These are phyloP conservation scores for Mortierella sp. DNA, from an alignment of 371 early-diverging fungal genomes.

Conservation along the genomic window DNA sequence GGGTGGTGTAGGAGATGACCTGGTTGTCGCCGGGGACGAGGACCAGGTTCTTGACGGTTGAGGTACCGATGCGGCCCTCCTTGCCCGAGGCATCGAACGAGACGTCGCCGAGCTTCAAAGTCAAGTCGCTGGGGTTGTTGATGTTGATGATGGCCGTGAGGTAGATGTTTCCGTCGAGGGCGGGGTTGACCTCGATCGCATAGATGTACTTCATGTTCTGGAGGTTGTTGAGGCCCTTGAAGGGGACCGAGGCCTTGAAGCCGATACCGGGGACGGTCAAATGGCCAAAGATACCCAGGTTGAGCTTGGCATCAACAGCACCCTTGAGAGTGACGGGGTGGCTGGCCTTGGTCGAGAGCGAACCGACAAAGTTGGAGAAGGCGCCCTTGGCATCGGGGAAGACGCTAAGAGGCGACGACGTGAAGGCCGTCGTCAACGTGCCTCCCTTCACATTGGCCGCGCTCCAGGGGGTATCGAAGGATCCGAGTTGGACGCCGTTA, in stretches of 20 bases:
- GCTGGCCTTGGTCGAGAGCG: slow-evolving; percentile 23
- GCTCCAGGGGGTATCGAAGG: slow-evolving; percentile 37
- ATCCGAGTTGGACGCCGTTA: slow-evolving; percentile 42
- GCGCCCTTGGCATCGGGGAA: slow-evolving; percentile 29
- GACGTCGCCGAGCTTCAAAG: slow-evolving; percentile 37
- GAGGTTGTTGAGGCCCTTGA: slow-evolving; percentile 42
- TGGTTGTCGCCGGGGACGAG: slow-evolving; percentile 44
- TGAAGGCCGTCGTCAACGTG: slow-evolving; percentile 35
- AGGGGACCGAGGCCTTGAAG: slow-evolving; percentile 31
- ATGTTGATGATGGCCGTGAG: slow-evolving; percentile 41
- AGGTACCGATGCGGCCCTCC: slow-evolving; percentile 29
- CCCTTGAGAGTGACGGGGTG: slow-evolving; percentile 41
- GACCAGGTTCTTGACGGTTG: slow-evolving; percentile 27
- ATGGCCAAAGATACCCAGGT: slow-evolving; percentile 45
- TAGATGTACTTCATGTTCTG: slow-evolving; percentile 19
- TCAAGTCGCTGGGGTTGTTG: slow-evolving; percentile 41
- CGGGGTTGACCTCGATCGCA: slow-evolving; percentile 25
- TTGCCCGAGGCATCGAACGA: slow-evolving; percentile 25
- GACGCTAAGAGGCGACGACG: slow-evolving; percentile 35
- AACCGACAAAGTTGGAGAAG: slow-evolving; percentile 37
- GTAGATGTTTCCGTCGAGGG: slow-evolving; percentile 10
- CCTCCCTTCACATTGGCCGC: slow-evolving; percentile 28
- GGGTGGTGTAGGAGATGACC: slow-evolving; percentile 26
- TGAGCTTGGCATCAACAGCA: slow-evolving; percentile 40
- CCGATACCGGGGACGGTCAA: slow-evolving; percentile 42